phyloP scores from a whole-genome alignment of 2,329 filamentous ascomycete species.

The Periconia digitata region DNA sequence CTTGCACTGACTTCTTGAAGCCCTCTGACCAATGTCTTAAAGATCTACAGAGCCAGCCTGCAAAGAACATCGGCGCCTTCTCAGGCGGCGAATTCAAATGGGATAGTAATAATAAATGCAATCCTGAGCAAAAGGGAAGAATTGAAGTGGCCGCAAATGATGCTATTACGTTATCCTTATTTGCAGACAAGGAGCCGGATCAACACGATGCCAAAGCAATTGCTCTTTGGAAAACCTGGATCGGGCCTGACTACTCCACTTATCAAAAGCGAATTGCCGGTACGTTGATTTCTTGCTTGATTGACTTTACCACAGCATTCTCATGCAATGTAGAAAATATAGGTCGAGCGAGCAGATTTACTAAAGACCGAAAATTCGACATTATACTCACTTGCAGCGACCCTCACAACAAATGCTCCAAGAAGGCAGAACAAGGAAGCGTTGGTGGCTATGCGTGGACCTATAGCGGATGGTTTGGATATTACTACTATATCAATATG shows the following conservation, averaged over 20 bases:
- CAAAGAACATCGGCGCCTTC: slow-evolving; percentile 7
- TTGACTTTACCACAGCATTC: background rate
- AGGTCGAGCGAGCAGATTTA: slow-evolving; percentile 2
- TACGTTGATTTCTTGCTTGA: background rate
- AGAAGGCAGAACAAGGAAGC: slow-evolving; percentile 5
- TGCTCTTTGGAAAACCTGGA: slow-evolving; percentile 11
- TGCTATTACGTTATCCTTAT: slow-evolving; percentile 7
- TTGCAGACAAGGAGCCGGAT: slow-evolving; percentile 7
- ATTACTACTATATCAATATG: slow-evolving; percentile 12
- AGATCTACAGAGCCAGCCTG: slow-evolving; percentile 11
- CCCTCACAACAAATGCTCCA: slow-evolving; percentile 2
- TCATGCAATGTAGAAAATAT: slow-evolving; percentile 6
- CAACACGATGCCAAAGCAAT: slow-evolving; percentile 7
- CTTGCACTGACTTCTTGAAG: slow-evolving; percentile 9
- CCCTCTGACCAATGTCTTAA: slow-evolving; percentile 10
- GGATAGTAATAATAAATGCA: slow-evolving; percentile 10
- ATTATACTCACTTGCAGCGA: slow-evolving; percentile 12
- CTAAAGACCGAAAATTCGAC: slow-evolving; percentile 3
- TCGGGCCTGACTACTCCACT: slow-evolving; percentile 8
- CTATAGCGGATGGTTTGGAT: slow-evolving; percentile 9
- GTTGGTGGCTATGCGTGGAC: slow-evolving; percentile 9
- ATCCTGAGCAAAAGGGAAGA: slow-evolving; percentile 4
- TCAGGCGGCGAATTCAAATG: slow-evolving; percentile 13
- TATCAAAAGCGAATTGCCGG: slow-evolving; percentile 10
- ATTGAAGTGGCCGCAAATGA: slow-evolving; percentile 11